Percentiles rank a stretch among this genome's conserved stretches.
Conservation (phyloP, 73 alveolate genomes). For the Symbiodinium natans region DNA sequence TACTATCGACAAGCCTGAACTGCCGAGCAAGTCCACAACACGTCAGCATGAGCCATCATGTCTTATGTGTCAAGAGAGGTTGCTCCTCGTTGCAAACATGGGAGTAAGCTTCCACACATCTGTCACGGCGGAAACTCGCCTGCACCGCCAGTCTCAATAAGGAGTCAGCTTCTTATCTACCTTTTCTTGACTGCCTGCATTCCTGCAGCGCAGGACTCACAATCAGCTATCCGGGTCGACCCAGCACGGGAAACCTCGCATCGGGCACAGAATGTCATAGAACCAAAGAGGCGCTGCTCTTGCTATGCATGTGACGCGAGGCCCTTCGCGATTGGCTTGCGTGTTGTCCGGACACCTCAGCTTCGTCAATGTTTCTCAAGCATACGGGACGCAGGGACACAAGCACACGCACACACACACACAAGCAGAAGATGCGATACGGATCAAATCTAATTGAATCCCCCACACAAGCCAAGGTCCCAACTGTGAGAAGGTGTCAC, state of each 20-base stretch:
- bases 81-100: constrained; percentile 71
- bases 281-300: not conserved
- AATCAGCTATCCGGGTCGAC: constrained; percentile 79
- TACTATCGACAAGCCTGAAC: too few species aligned
- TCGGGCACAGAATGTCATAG: not conserved
- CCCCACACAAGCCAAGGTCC: not conserved
- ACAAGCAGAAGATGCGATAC: not conserved
- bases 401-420: too few species aligned
- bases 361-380: not conserved
- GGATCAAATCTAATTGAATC: not conserved
- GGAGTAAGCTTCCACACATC: constrained; percentile 40
- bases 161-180: too few species aligned
- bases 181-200: constrained; percentile 64
- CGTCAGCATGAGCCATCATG: too few species aligned
- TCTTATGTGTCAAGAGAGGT: too few species aligned
- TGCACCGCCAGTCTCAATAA: not conserved
- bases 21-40: too few species aligned
- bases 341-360: constrained; percentile 86
- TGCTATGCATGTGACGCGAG: not conserved
- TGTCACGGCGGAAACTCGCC: constrained; percentile 83
- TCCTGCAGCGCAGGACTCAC: constrained; percentile 88
- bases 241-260: constrained; percentile 79
- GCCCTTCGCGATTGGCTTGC: constrained; percentile 66
- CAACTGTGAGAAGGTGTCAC: constrained; percentile 55
- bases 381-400: not conserved